Evolutionary conservation across 805 yeast genomes (phyloP).

Genomic region (Starmerella lactis-condensi): DNA sequence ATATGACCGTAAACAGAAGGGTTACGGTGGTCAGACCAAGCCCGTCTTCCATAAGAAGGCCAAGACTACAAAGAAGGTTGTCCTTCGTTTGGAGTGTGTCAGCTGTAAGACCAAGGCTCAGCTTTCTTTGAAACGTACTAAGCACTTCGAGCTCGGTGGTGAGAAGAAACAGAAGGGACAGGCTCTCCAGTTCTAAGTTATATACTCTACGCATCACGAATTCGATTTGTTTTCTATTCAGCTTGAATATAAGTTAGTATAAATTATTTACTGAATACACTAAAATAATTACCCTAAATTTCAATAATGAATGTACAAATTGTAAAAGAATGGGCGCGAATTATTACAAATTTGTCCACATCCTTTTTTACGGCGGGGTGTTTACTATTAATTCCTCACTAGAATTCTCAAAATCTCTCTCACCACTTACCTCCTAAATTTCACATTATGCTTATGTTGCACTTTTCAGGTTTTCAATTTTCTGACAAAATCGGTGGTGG

Average conservation of each 20-base stretch:
- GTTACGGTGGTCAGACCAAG: slow-evolving; percentile 99
- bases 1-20: slow-evolving; percentile 99
- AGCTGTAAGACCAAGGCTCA: slow-evolving; percentile 97
- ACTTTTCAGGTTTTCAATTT: background rate
- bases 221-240: too few relatives aligned
- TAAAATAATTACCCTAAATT: background rate
- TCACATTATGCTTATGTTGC: slow-evolving; percentile 1
- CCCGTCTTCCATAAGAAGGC: slow-evolving; percentile 99
- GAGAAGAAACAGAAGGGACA: slow-evolving; percentile 99
- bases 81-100: slow-evolving; percentile 97
- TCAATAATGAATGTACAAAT: background rate
- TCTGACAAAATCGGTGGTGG: background rate
- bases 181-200: slow-evolving; percentile 88
- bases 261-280: background rate
- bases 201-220: slow-evolving; percentile 5
- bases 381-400: background rate
- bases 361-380: slow-evolving; percentile 1
- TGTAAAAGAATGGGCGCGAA: background rate
- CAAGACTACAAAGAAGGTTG: slow-evolving; percentile 99
- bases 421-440: background rate
- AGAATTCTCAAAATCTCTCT: slow-evolving; percentile 1
- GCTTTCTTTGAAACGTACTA: slow-evolving; percentile 96
- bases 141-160: slow-evolving; percentile 99
- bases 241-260: too few relatives aligned
- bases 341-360: background rate